Base-by-base conservation (phyloP, 306 rosid genomes). In the Echinosophora koreensis region DNA sequence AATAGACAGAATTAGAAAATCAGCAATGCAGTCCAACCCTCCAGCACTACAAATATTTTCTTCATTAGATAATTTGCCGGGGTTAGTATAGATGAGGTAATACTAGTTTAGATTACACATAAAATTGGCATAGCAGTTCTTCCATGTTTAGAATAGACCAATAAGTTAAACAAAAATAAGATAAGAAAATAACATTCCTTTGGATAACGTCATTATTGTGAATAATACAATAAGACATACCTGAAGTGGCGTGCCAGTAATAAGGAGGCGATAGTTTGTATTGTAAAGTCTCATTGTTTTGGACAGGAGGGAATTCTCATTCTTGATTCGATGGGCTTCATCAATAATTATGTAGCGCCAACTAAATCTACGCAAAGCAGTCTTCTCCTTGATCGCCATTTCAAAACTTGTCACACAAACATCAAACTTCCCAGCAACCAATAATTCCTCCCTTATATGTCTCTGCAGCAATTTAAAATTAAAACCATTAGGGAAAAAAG, bases 291-390 rank as follows among this genome's bases (percentile, higher is more conserved):
- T 91, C 99, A 95, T 95, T 42, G 99, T 95, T 82, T 95, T 95
- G 15, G 99, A 95, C 44, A 95, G 96, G 52, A 95, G 87, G 58
- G 99, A 95, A 76, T 95, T 95, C 86, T 95, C 99, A 12, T 95
- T 95, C 97, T 95, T 95, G 84, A 95, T 95, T 63, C 99, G 89
- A 81, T 95, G 99, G 77, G 99, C 99, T 90, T 95, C 99, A 81
- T 92, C 97, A 60, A 92, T 95, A 79, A 96, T 92, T 59, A 96
- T 96, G 85, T 96, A 96, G 57, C 99, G 97, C 99, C 99, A 96
- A 66, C 96, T 96, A 79, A 95, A 95, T n/a, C 97, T 87, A 28
- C 99, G 98, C 79, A 92, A 86, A 75, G 86, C 68, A 81, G 90
- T 1, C 87, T 95, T 95, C 89, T 95, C 99, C 85, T 95, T 95